Evolutionary conservation across 768 basidiomycete species (phyloP).

Genomic region (Boletus rex-veris): DNA sequence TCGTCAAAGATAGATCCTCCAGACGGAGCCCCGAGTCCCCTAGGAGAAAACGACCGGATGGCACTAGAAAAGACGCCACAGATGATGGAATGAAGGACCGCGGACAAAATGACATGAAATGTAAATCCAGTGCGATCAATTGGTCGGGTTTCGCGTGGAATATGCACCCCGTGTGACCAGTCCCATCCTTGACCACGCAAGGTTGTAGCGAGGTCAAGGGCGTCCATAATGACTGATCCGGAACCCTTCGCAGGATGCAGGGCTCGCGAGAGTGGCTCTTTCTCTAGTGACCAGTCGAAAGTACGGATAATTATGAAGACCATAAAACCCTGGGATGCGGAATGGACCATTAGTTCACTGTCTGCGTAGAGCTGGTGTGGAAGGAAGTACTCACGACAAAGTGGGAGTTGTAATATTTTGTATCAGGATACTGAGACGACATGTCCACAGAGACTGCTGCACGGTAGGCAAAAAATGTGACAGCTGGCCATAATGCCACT

Average conservation of each 20-base stretch:
- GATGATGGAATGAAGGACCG: background rate
- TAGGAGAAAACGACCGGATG: background rate
- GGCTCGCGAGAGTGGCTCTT: constrained; percentile 7
- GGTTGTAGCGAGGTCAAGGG: background rate
- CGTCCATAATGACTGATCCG: background rate
- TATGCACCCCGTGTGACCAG: background rate
- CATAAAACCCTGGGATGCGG: constrained; percentile 10
- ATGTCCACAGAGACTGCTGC: constrained; percentile 25
- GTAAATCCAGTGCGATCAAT: background rate
- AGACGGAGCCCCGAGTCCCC: background rate
- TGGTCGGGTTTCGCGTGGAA: background rate
- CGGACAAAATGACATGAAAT: background rate
- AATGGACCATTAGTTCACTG: background rate
- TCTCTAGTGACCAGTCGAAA: constrained; percentile 13
- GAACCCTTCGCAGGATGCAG: background rate
- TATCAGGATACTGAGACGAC: background rate
- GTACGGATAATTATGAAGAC: constrained; percentile 10
- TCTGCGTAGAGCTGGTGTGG: background rate
- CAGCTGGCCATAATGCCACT: constrained; percentile 44
- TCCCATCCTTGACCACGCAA: background rate
- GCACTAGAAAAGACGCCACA: too few species aligned
- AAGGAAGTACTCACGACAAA: background rate
- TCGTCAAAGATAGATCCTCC: background rate
- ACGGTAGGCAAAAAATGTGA: constrained; percentile 41
- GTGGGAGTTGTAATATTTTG: background rate